A percentile compares a stretch with the other conserved stretches of the same genome.
phyloP scores from a whole-genome alignment of 148 eudicot species.

The Rhododendron molle region DNA sequence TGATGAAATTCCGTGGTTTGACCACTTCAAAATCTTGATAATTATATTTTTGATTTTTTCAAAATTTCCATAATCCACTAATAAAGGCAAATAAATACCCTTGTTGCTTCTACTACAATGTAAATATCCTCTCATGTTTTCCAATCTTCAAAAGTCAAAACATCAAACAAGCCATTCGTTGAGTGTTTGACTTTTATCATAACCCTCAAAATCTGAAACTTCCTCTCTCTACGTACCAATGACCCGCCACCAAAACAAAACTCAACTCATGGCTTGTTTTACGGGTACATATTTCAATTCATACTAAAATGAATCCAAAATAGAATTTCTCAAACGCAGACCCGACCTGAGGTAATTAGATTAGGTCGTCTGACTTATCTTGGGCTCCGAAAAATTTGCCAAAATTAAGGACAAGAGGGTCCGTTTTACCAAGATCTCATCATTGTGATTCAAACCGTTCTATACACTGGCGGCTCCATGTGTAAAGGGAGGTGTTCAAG shows the following conservation, averaged over 20 bases:
- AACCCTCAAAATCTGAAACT: not conserved
- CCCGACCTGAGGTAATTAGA: no score
- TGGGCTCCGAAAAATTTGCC: not conserved
- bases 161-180: no score
- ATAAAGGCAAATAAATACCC: no score
- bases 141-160: no score
- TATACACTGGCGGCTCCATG: no score
- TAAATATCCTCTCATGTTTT: no score
- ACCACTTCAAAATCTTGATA: not conserved
- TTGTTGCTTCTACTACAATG: no score
- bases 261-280: not conserved
- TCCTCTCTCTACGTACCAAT: not conserved
- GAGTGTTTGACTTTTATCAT: not conserved
- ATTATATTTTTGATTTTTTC: no score
- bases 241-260: not conserved
- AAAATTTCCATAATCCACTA: no score
- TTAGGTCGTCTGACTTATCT: not conserved
- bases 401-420: not conserved
- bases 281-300: not conserved
- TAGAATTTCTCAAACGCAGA: no score
- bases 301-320: no score
- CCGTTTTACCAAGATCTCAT: not conserved
- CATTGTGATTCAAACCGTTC: not conserved
- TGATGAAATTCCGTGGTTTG: not conserved
- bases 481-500: no score